phyloP scores from a whole-genome alignment of 2,329 filamentous ascomycete species.

The Aureobasidium vineae region DNA sequence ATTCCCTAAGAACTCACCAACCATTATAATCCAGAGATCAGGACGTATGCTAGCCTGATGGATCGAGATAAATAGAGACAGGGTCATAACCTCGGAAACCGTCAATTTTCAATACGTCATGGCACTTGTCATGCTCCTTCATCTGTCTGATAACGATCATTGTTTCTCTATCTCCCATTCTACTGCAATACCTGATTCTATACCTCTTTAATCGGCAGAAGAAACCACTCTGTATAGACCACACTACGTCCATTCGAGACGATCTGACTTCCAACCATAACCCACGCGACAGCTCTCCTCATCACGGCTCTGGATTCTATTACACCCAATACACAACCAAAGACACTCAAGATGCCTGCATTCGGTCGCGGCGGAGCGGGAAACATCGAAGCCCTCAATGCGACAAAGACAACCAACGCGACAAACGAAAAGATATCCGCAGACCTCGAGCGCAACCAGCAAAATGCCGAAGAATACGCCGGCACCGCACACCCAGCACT shows the following conservation, averaged over 20 bases:
- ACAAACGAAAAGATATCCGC: slow-evolving; percentile 33
- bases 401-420: slow-evolving; percentile 27
- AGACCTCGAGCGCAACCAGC: slow-evolving; percentile 44
- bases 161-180: not conserved
- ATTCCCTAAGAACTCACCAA: too few species aligned
- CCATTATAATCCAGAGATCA: not conserved
- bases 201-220: not conserved
- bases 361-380: slow-evolving; percentile 48
- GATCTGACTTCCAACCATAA: not conserved
- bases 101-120: slow-evolving; percentile 5
- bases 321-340: not conserved
- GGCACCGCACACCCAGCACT: slow-evolving; percentile 27
- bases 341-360: slow-evolving; percentile 8
- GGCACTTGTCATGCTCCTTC: not conserved
- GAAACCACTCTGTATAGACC: not conserved
- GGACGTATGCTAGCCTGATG: not conserved
- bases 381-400: slow-evolving; percentile 40
- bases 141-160: slow-evolving; percentile 7
- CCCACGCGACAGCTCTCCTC: not conserved
- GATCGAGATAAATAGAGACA: not conserved
- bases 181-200: not conserved
- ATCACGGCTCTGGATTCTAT: not conserved
- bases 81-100: not conserved
- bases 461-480: slow-evolving; percentile 30
- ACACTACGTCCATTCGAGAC: not conserved